phyloP scores from a whole-genome alignment of 441 rosid species.

The Melianthus villosus region DNA sequence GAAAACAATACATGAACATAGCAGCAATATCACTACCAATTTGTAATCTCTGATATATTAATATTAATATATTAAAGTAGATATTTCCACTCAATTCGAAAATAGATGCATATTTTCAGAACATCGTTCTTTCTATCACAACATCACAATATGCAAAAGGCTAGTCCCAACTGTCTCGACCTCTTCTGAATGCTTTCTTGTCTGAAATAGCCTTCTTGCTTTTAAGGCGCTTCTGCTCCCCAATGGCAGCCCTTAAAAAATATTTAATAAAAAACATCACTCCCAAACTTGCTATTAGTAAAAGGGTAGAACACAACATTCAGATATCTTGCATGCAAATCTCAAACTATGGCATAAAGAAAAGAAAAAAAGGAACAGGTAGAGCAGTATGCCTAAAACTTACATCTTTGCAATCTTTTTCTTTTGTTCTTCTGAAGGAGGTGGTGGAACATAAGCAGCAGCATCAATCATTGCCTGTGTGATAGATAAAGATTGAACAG shows the following conservation, averaged over 20 bases:
- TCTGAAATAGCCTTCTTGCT: constrained; percentile 67
- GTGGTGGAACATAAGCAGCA: constrained; percentile 82
- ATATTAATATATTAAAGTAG: too few species aligned
- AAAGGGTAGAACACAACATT: too few species aligned
- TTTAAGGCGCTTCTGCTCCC: constrained; percentile 63
- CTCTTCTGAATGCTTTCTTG: constrained; percentile 74
- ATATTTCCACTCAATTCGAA: too few species aligned
- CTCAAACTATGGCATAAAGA: too few species aligned
- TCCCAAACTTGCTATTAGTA: too few species aligned
- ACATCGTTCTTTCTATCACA: too few species aligned
- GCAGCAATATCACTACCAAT: too few species aligned
- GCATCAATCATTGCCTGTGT: constrained; percentile 72
- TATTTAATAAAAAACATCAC: background rate
- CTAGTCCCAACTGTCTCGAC: constrained; percentile 55
- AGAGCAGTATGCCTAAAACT: constrained; percentile 17
- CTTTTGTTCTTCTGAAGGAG: constrained; percentile 95
- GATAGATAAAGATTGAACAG: constrained; percentile 1
- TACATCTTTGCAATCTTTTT: constrained; percentile 71
- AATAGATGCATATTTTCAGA: too few species aligned
- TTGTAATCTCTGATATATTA: too few species aligned
- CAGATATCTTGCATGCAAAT: too few species aligned
- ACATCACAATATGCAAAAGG: background rate
- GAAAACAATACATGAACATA: too few species aligned
- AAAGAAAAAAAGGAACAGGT: too few species aligned
- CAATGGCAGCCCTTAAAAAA: constrained; percentile 55